These are phyloP conservation scores for Eucalyptus marginata DNA, from an alignment of 345 rosid species.

Conservation along the genomic window DNA sequence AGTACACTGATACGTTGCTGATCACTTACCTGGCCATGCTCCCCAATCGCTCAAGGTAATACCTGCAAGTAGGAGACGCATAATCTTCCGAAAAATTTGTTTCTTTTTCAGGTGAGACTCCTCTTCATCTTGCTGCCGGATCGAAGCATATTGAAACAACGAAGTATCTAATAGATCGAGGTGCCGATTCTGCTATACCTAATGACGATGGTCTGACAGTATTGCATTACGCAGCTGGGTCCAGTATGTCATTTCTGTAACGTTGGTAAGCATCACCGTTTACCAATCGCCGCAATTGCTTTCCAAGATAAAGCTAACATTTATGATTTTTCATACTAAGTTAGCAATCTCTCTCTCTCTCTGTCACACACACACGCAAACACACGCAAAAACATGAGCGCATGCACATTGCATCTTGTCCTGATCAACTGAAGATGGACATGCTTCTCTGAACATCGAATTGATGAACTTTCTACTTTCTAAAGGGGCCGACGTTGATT, in stretches of 20 bases:
- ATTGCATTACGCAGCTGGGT: conserved; percentile 78
- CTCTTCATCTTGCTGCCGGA: conserved; percentile 83
- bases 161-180: conserved; percentile 65
- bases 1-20: too few species aligned
- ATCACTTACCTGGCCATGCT: too few species aligned
- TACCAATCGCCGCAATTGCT: neutral
- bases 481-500: conserved; percentile 50
- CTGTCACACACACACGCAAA: too few species aligned
- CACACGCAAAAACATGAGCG: neutral
- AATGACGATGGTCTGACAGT: conserved; percentile 74
- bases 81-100: neutral
- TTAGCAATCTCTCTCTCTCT: neutral
- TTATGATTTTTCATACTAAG: neutral
- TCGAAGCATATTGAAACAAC: conserved; percentile 61
- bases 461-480: conserved; percentile 51
- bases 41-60: neutral
- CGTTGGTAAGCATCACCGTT: neutral
- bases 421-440: neutral
- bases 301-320: neutral
- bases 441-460: conserved; percentile 12
- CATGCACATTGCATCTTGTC: neutral
- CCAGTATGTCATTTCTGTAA: conserved; percentile 20
- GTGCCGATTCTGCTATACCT: conserved; percentile 55
- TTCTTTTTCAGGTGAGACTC: conserved; percentile 60
- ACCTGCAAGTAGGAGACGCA: neutral